Conservation (phyloP, 2,329 filamentous ascomycete genomes). For the Fusarium papillatum region DNA sequence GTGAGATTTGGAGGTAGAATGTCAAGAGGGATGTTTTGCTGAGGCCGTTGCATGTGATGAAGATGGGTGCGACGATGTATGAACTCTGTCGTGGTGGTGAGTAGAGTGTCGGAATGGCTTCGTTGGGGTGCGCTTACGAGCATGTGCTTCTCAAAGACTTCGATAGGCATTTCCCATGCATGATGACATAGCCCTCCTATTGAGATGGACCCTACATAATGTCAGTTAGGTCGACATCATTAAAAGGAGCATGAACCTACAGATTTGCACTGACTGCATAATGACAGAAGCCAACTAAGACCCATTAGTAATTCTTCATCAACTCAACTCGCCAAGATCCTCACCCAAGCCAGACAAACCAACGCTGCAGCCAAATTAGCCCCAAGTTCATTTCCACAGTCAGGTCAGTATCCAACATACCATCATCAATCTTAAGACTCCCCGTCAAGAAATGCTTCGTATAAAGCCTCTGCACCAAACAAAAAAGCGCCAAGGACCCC, state of each 20-base stretch:
- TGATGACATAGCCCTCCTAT: conserved; percentile 45
- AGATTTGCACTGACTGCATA: conserved; percentile 43
- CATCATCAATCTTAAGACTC: conserved; percentile 31
- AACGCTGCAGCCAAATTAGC: conserved; percentile 12
- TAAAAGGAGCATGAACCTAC: conserved; percentile 14
- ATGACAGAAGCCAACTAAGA: conserved; percentile 29
- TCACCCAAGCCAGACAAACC: conserved; percentile 30
- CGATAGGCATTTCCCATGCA: conserved; percentile 44
- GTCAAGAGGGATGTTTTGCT: conserved; percentile 52
- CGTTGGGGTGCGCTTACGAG: conserved; percentile 1
- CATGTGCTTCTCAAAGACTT: conserved; percentile 38
- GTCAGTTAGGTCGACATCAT: neutral
- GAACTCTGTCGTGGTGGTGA: conserved; percentile 28
- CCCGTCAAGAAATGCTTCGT: conserved; percentile 41
- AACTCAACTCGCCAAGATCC: neutral
- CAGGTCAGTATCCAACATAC: conserved; percentile 5
- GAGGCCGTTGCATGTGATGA: conserved; percentile 49
- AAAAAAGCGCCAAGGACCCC: conserved; percentile 26
- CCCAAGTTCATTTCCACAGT: neutral
- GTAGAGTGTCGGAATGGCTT: neutral
- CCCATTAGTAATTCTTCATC: neutral
- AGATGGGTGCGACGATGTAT: conserved; percentile 46
- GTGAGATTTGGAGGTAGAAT: conserved; percentile 52
- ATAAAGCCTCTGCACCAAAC: conserved; percentile 45
- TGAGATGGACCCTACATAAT: conserved; percentile 36